Evolutionary conservation across 345 rosid genomes (phyloP).

Genomic region (Cardiospermum halicacabum): DNA sequence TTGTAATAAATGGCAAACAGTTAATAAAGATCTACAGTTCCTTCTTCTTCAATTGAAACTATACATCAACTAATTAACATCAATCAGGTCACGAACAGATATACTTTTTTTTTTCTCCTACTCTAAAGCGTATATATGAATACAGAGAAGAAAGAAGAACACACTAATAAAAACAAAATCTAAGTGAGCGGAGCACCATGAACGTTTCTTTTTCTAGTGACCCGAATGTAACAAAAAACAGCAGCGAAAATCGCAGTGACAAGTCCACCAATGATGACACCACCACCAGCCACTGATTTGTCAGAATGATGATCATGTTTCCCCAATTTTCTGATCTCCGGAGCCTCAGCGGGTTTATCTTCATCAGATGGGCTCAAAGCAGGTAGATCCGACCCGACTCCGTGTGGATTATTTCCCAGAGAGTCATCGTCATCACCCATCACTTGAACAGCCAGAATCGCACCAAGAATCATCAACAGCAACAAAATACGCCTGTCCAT

Average conservation of each 20-base stretch:
- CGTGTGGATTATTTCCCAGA: slow-evolving; percentile 15
- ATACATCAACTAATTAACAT: too few relatives aligned
- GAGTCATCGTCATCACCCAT: slow-evolving; percentile 21
- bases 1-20: too few relatives aligned
- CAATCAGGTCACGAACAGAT: background rate
- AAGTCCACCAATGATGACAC: slow-evolving; percentile 62
- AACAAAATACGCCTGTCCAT: slow-evolving; percentile 22
- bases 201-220: slow-evolving; percentile 40
- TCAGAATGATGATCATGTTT: slow-evolving; percentile 41
- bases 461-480: slow-evolving; percentile 21
- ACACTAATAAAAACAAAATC: background rate
- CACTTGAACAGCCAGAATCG: slow-evolving; percentile 29
- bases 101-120: background rate
- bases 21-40: too few relatives aligned
- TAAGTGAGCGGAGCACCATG: background rate
- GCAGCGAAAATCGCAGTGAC: slow-evolving; percentile 55
- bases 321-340: slow-evolving; percentile 37
- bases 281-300: slow-evolving; percentile 54
- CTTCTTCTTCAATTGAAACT: too few relatives aligned
- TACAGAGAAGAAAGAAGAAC: background rate
- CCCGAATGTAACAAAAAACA: slow-evolving; percentile 58
- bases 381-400: slow-evolving; percentile 15
- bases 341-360: slow-evolving; percentile 31
- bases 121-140: background rate
- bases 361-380: slow-evolving; percentile 7